Evolutionary conservation across 2,329 filamentous ascomycete genomes (phyloP).

Genomic region (Fusarium sp.): DNA sequence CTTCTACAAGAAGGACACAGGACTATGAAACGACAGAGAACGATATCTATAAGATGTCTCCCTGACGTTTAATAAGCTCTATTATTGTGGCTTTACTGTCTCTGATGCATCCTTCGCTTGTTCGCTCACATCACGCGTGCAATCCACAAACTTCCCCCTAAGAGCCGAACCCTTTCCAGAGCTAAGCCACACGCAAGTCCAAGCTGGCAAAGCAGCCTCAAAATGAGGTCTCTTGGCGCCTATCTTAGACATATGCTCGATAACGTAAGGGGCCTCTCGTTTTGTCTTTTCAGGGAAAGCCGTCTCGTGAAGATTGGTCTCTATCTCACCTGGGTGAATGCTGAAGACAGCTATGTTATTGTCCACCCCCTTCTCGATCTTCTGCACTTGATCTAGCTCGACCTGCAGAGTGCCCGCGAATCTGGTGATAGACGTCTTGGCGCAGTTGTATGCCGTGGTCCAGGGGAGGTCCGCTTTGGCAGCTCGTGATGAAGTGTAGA

Average conservation of each 20-base stretch:
- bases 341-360: background rate
- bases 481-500: background rate
- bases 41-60: too few species aligned
- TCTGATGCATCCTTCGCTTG: background rate
- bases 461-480: background rate
- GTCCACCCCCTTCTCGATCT: background rate
- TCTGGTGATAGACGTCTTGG: background rate
- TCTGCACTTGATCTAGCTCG: background rate
- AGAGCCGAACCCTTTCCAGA: background rate
- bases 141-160: background rate
- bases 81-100: too few species aligned
- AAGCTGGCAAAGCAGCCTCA: background rate
- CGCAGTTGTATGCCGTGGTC: background rate
- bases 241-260: background rate
- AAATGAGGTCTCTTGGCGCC: background rate
- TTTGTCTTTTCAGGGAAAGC: background rate
- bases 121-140: fast-evolving
- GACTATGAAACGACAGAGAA: too few species aligned
- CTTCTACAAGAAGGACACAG: too few species aligned
- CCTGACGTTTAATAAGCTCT: background rate
- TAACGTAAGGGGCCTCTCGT: background rate
- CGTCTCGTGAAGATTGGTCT: background rate
- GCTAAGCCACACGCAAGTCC: background rate
- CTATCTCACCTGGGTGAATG: background rate
- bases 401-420: background rate